Percentiles rank a stretch among this genome's conserved stretches.
phyloP scores from a whole-genome alignment of 176 grass and related monocot genomes.

The Zoysia pacifica region DNA sequence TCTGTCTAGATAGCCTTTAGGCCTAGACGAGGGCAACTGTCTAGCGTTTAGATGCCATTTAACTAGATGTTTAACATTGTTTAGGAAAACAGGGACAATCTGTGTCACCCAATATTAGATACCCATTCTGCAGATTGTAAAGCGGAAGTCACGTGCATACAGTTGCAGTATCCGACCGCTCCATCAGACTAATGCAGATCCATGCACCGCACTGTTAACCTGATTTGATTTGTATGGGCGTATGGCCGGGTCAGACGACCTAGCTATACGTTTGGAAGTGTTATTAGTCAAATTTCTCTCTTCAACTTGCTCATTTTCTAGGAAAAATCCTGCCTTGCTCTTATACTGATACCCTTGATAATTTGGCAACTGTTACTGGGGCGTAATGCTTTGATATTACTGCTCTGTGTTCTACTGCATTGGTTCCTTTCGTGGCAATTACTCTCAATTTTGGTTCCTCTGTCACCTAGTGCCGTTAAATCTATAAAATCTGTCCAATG shows the following conservation, averaged over 20 bases:
- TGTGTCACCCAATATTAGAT: not conserved
- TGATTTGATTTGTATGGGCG: too few relatives aligned
- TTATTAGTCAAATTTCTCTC: not conserved
- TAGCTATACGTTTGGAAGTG: too few relatives aligned
- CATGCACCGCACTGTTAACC: too few relatives aligned
- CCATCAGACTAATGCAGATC: too few relatives aligned
- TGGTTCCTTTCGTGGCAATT: not conserved
- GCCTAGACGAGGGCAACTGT: too few relatives aligned
- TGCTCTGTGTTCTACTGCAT: not conserved
- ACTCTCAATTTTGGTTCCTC: not conserved
- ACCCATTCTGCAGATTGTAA: not conserved
- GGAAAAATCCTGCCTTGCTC: too few relatives aligned
- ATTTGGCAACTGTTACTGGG: not conserved
- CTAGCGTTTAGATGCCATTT: too few relatives aligned
- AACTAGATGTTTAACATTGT: too few relatives aligned
- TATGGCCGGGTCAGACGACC: too few relatives aligned
- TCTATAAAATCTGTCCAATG: conserved; percentile 17
- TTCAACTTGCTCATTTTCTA: not conserved
- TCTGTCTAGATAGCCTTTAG: too few relatives aligned
- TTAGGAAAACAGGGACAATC: too few relatives aligned
- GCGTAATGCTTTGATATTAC: not conserved
- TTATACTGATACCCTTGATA: not conserved
- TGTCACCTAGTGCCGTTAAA: not conserved
- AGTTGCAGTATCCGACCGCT: too few relatives aligned
- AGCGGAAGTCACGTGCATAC: not conserved